A percentile compares a stretch with the other conserved stretches of the same genome.
phyloP scores from a whole-genome alignment of 768 basidiomycete genomes.

The Kwoniella mangroviensis region DNA sequence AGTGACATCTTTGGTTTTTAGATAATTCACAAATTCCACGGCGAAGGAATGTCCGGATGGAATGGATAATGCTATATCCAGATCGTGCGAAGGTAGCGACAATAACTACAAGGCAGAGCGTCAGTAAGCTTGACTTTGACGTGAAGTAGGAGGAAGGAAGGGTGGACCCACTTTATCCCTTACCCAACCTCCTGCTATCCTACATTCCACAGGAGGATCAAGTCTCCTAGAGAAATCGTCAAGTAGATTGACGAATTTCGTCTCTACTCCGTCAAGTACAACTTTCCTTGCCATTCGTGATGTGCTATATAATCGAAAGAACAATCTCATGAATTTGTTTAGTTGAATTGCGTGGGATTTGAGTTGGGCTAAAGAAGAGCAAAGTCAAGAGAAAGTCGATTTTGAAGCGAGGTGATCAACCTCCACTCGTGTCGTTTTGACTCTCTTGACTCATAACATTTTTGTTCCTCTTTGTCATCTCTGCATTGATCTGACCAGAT shows the following conservation, averaged over 20 bases:
- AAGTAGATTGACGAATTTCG: slow-evolving; percentile 73
- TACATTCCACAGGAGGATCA: slow-evolving; percentile 67
- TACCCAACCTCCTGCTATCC: slow-evolving; percentile 98
- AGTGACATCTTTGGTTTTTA: slow-evolving; percentile 54
- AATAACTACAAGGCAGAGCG: slow-evolving; percentile 64
- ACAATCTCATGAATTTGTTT: slow-evolving; percentile 23
- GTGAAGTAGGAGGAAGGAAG: background rate
- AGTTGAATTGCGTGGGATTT: too few species aligned
- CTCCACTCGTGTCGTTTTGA: slow-evolving; percentile 1
- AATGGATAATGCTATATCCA: slow-evolving; percentile 86
- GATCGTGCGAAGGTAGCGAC: slow-evolving; percentile 79
- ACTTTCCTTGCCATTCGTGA: slow-evolving; percentile 55
- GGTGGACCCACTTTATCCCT: slow-evolving; percentile 80
- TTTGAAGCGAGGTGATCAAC: background rate
- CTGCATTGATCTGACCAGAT: too few species aligned
- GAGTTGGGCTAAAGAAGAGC: background rate
- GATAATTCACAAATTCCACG: slow-evolving; percentile 71
- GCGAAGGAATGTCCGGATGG: slow-evolving; percentile 93
- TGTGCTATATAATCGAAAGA: slow-evolving; percentile 9
- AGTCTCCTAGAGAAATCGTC: slow-evolving; percentile 73
- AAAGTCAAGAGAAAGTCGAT: background rate
- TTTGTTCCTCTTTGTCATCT: background rate
- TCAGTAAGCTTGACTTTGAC: background rate
- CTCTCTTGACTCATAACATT: too few species aligned
- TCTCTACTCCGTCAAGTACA: slow-evolving; percentile 70